Conservation (phyloP, 2,329 filamentous ascomycete genomes). For the Orbilia javanica region DNA sequence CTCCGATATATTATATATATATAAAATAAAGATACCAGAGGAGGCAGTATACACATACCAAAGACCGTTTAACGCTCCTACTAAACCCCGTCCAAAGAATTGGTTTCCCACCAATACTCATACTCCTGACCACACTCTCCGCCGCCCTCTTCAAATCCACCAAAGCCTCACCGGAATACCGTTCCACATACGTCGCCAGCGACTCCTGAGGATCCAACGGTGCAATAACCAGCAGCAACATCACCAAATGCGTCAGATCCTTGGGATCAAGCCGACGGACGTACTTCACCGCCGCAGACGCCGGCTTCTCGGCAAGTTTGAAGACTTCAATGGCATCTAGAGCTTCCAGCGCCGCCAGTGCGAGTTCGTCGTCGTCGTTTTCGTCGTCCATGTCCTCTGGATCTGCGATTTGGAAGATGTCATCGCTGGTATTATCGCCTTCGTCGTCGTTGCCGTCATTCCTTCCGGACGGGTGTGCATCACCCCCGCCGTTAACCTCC, state of each 20-base stretch:
- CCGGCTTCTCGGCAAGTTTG: constrained; percentile 67
- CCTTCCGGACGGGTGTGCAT: background rate
- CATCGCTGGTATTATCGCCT: background rate
- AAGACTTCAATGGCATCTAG: constrained; percentile 75
- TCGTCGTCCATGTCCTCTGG: constrained; percentile 68
- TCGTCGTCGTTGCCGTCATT: background rate
- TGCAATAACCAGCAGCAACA: constrained; percentile 77
- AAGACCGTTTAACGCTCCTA: constrained; percentile 57
- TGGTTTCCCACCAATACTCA: constrained; percentile 57
- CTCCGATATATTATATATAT: too few relatives aligned
- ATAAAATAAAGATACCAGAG: too few relatives aligned
- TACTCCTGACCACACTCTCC: constrained; percentile 72
- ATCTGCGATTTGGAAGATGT: constrained; percentile 67
- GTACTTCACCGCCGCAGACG: constrained; percentile 68
- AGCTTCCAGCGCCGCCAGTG: constrained; percentile 76
- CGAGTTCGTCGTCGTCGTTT: constrained; percentile 72
- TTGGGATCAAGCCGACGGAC: constrained; percentile 77
- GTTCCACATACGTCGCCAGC: constrained; percentile 72
- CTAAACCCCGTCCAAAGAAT: constrained; percentile 60
- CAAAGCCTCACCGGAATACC: constrained; percentile 72
- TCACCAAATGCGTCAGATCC: constrained; percentile 77
- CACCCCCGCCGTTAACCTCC: background rate
- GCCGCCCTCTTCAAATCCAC: constrained; percentile 73
- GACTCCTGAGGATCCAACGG: constrained; percentile 76
- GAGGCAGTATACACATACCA: constrained; percentile 53